Conservation (phyloP, 1,139 yeast species). For the Yamadazyma spencermartinsiae region DNA sequence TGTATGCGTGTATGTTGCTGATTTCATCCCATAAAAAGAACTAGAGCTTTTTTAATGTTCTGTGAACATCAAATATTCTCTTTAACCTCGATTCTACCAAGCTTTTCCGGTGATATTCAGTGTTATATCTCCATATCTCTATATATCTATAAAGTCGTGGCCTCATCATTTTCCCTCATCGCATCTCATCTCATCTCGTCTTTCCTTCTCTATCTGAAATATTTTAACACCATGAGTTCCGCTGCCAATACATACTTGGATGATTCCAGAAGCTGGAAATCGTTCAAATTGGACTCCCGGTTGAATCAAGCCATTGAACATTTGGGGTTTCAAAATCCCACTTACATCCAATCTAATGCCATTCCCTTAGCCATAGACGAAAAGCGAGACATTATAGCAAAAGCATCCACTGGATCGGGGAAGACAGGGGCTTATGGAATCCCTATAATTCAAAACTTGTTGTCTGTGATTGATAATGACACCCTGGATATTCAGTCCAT, state of each 20-base stretch:
- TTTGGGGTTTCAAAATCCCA: constrained; percentile 82
- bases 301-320: constrained; percentile 80
- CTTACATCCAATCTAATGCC: constrained; percentile 87
- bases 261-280: constrained; percentile 68
- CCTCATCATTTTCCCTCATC: background rate
- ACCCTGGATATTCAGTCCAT: constrained; percentile 49
- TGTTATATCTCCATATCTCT: too few species aligned
- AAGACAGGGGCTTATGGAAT: constrained; percentile 83
- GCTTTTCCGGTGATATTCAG: too few species aligned
- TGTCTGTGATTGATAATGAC: constrained; percentile 26
- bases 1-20: too few species aligned
- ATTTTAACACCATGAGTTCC: constrained; percentile 21
- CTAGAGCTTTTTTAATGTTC: too few species aligned
- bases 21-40: too few species aligned
- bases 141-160: background rate
- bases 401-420: constrained; percentile 90
- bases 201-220: too few species aligned
- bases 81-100: too few species aligned
- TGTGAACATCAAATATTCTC: too few species aligned
- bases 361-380: constrained; percentile 88
- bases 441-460: constrained; percentile 72
- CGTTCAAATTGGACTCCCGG: constrained; percentile 76
- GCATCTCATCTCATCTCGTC: background rate
- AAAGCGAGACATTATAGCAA: constrained; percentile 81
- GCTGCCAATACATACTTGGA: constrained; percentile 70